These are phyloP conservation scores for Fusarium lateritium DNA, from an alignment of 2,329 filamentous ascomycete genomes.

Conservation along the genomic window DNA sequence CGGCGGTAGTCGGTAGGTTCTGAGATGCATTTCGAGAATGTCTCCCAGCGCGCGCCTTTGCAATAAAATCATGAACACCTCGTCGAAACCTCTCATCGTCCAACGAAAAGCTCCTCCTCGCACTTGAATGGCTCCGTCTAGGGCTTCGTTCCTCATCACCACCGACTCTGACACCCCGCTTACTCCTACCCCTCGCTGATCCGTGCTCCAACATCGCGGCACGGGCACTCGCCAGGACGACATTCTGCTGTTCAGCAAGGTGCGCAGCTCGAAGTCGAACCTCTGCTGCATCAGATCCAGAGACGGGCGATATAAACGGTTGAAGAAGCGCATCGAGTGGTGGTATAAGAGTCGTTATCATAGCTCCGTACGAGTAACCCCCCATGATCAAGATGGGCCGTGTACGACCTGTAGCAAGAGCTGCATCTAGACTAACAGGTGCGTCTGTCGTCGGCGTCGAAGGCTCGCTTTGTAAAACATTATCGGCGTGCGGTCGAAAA, in stretches of 20 bases:
- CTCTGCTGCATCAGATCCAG: slow-evolving; percentile 74
- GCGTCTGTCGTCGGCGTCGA: slow-evolving; percentile 14
- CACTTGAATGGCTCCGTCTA: slow-evolving; percentile 58
- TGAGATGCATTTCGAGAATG: slow-evolving; percentile 39
- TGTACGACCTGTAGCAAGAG: not conserved
- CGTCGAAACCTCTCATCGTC: slow-evolving; percentile 65
- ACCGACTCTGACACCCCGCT: slow-evolving; percentile 63
- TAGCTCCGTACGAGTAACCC: slow-evolving; percentile 92
- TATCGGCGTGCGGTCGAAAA: slow-evolving; percentile 45
- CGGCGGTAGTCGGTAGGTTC: slow-evolving; percentile 14
- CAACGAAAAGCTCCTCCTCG: slow-evolving; percentile 56
- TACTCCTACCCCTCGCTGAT: slow-evolving; percentile 45
- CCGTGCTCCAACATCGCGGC: slow-evolving; percentile 51
- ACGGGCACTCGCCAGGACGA: slow-evolving; percentile 58
- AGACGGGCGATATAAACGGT: slow-evolving; percentile 67
- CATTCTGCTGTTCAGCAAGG: slow-evolving; percentile 75
- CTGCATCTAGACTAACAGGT: not conserved
- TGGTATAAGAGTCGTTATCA: slow-evolving; percentile 83
- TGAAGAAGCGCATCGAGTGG: slow-evolving; percentile 71
- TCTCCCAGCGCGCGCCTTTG: slow-evolving; percentile 54
- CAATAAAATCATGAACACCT: slow-evolving; percentile 64
- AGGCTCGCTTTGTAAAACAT: slow-evolving; percentile 10
- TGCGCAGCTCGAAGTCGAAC: slow-evolving; percentile 79
- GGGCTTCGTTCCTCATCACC: slow-evolving; percentile 62
- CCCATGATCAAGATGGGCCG: slow-evolving; percentile 70